Evolutionary conservation across 495 filamentous ascomycete genomes (phyloP).

Genomic region (Aspergillus conjunctus): DNA sequence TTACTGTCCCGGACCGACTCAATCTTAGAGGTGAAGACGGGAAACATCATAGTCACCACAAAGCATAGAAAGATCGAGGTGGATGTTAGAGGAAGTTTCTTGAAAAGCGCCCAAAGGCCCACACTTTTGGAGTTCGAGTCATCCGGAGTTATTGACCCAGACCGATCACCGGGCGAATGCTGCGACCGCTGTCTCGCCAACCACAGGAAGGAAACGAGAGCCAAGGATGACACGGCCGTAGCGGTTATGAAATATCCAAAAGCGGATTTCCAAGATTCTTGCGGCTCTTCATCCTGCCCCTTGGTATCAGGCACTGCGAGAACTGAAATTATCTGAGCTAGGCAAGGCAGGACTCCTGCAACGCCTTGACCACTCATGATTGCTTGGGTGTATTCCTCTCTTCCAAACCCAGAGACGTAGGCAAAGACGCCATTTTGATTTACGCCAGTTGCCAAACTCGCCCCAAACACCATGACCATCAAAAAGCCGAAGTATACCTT

Average conservation of each 20-base stretch:
- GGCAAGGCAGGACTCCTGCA: slow-evolving; percentile 85
- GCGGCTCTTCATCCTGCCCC: slow-evolving; percentile 18
- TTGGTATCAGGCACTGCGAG: slow-evolving; percentile 58
- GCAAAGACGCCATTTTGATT: slow-evolving; percentile 95
- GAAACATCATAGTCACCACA: slow-evolving; percentile 86
- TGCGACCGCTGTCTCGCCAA: slow-evolving; percentile 51
- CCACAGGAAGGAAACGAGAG: slow-evolving; percentile 62
- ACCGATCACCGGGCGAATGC: slow-evolving; percentile 4
- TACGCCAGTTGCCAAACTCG: slow-evolving; percentile 78
- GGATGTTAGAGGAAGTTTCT: slow-evolving; percentile 72
- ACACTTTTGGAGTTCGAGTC: slow-evolving; percentile 50
- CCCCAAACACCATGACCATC: slow-evolving; percentile 76
- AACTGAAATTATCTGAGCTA: slow-evolving; percentile 81
- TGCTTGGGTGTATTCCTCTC: slow-evolving; percentile 86
- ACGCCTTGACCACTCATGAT: slow-evolving; percentile 96
- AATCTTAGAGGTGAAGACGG: slow-evolving; percentile 85
- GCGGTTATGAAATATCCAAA: slow-evolving; percentile 93
- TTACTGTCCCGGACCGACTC: slow-evolving; percentile 60
- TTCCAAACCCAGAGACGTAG: slow-evolving; percentile 80
- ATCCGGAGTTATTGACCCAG: not conserved
- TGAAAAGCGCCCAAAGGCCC: slow-evolving; percentile 64
- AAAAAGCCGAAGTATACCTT: slow-evolving; percentile 75
- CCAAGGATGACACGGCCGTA: slow-evolving; percentile 59
- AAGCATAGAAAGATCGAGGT: slow-evolving; percentile 77
- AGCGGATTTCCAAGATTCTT: slow-evolving; percentile 65